Evolutionary conservation across 192 early-diverging fungal genomes (phyloP), one percentile per base, ranked within the genome.

Genomic region (Chytriomyces hyalinus): DNA sequence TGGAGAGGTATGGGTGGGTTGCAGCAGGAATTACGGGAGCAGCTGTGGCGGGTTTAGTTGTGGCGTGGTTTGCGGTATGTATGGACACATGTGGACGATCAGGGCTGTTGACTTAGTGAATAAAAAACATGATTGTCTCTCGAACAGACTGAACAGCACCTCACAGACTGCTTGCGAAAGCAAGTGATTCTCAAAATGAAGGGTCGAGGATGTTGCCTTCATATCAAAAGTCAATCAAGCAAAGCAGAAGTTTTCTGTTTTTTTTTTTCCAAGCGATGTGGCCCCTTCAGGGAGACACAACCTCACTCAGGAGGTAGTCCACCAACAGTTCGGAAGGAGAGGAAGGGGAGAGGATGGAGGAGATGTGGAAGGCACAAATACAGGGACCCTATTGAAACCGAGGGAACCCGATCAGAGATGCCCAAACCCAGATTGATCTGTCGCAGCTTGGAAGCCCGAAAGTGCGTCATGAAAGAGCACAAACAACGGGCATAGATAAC

Each of bases 311-410:
- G n/a, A n/a, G n/a, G n/a, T n/a, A n/a, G n/a, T n/a, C n/a, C n/a
- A n/a, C 67, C 67, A 47, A 68, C 17, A 20, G 46, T 47, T 13
- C 4, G 17, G 13, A 8, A 47, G n/a, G 13, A 47, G 15, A 48
- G 1, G 17, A 20, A 1, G 13, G 4, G 63, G 24, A 43, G 36
- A 65, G 1, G 26, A 4, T 47, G 44, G 63, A 65, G 63, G 24
- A 43, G 63, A 65, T 65, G 63, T 65, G 24, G 63, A 65, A 65
- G 63, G 63, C 63, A 65, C 63, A 22, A 65, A 65, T 65, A 65
- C 63, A 22, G 63, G 63, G 3, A 22, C 63, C 20, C 63, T 26
- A 65, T 43, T 13, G 36, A 26, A 26, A 22, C 57, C 17, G 11
- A 26, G 36, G 24, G 63, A 65, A 13, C 63, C 63, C 63, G 63